phyloP scores from a whole-genome alignment of 768 basidiomycete genomes.

The Leucogyrophana mollusca region DNA sequence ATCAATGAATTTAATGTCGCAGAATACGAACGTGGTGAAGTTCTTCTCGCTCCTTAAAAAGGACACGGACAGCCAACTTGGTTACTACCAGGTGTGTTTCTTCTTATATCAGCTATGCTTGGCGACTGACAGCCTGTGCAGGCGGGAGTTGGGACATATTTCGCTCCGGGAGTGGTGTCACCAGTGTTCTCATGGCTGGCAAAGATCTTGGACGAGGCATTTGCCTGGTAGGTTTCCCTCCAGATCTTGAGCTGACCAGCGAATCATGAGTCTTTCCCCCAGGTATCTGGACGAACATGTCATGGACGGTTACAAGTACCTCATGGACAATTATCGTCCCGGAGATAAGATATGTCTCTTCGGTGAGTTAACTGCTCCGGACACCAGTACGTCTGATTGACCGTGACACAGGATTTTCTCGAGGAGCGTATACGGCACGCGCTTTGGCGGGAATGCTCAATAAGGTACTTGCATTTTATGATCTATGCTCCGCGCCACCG shows the following conservation, averaged over 20 bases:
- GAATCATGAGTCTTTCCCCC: background rate
- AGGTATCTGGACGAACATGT: constrained; percentile 76
- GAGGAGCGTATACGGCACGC: constrained; percentile 65
- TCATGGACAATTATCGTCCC: constrained; percentile 74
- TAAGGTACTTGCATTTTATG: constrained; percentile 44
- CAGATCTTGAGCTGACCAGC: background rate
- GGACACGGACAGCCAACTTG: constrained; percentile 53
- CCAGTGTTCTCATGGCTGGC: constrained; percentile 60
- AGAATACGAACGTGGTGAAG: constrained; percentile 72
- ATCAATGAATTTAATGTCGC: background rate
- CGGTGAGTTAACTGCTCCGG: constrained; percentile 35
- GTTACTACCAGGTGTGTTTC: constrained; percentile 66
- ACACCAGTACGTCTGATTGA: constrained; percentile 12
- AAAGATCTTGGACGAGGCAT: constrained; percentile 60
- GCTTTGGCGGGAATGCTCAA: constrained; percentile 75
- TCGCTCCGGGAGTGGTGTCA: constrained; percentile 65
- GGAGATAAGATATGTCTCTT: constrained; percentile 79
- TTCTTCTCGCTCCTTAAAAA: constrained; percentile 69
- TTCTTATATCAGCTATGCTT: background rate
- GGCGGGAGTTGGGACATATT: constrained; percentile 49
- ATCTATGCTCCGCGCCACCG: too few species aligned
- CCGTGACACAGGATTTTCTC: constrained; percentile 61
- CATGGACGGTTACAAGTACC: constrained; percentile 70
- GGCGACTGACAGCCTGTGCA: constrained; percentile 12
- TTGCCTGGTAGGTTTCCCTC: constrained; percentile 60